Conservation (phyloP, 371 early-diverging fungal genomes). For the Furculomyces boomerangus region DNA sequence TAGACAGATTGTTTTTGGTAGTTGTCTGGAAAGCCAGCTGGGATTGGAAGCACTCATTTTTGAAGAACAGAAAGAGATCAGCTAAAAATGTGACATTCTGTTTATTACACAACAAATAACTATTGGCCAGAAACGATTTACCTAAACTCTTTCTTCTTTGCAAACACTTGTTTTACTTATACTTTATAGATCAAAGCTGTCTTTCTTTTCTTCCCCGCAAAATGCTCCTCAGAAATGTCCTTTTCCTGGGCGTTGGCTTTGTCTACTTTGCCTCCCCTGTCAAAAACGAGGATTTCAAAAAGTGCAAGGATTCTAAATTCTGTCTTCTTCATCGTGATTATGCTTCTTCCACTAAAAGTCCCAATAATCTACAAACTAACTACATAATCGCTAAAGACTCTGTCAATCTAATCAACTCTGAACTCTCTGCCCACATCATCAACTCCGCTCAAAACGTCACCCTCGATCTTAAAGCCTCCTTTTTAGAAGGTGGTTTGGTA, state of each 20-base stretch:
- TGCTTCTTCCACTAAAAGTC: conserved; percentile 38
- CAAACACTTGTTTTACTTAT: too few species aligned
- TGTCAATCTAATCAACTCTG: conserved; percentile 26
- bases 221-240: too few species aligned
- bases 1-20: conserved; percentile 72
- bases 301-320: conserved; percentile 72
- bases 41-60: conserved; percentile 6
- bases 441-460: conserved; percentile 29
- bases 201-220: too few species aligned
- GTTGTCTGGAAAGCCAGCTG: conserved; percentile 34
- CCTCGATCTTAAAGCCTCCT: conserved; percentile 13
- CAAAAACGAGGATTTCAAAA: conserved; percentile 76
- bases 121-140: too few species aligned
- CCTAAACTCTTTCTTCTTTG: too few species aligned
- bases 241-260: background rate
- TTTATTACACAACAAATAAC: too few species aligned
- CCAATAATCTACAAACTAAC: background rate
- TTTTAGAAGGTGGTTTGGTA: conserved; percentile 32
- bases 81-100: too few species aligned
- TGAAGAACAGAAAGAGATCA: too few species aligned
- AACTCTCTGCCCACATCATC: conserved; percentile 35
- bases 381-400: conserved; percentile 37
- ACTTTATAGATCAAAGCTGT: too few species aligned
- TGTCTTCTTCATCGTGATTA: conserved; percentile 76
- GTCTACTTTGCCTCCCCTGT: conserved; percentile 12